Percentiles rank a stretch among this genome's conserved stretches.
Conservation (phyloP, 306 rosid species). For the Pyrus betulifolia region DNA sequence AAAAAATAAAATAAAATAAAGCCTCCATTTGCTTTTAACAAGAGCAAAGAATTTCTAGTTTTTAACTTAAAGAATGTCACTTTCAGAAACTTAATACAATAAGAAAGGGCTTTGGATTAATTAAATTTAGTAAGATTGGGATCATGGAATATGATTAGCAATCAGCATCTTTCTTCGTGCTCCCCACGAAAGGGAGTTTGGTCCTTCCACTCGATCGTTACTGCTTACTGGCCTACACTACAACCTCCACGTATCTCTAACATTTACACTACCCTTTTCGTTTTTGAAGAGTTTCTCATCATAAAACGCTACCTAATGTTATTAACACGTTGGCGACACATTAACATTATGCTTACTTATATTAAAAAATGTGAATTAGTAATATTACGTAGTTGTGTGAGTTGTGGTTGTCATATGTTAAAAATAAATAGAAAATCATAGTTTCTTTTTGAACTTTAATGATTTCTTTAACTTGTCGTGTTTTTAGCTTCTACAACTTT, state of each 20-base stretch:
- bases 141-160: background rate
- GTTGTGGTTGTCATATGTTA: too few species aligned
- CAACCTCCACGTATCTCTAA: too few species aligned
- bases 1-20: background rate
- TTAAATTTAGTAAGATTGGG: background rate
- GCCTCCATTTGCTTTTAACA: background rate
- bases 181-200: slow-evolving; percentile 14
- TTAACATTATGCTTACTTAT: too few species aligned
- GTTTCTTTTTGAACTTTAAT: too few species aligned
- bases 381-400: background rate
- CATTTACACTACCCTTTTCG: too few species aligned
- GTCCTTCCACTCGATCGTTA: background rate
- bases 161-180: slow-evolving; percentile 13
- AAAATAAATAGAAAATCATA: too few species aligned
- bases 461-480: background rate
- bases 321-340: too few species aligned
- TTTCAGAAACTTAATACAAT: background rate
- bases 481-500: background rate
- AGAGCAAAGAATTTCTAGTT: background rate
- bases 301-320: too few species aligned
- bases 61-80: background rate
- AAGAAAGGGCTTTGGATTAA: background rate
- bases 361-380: too few species aligned
- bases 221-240: too few species aligned
- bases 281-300: too few species aligned